Conservation (phyloP, 345 rosid genomes). For the Populus nigra region DNA sequence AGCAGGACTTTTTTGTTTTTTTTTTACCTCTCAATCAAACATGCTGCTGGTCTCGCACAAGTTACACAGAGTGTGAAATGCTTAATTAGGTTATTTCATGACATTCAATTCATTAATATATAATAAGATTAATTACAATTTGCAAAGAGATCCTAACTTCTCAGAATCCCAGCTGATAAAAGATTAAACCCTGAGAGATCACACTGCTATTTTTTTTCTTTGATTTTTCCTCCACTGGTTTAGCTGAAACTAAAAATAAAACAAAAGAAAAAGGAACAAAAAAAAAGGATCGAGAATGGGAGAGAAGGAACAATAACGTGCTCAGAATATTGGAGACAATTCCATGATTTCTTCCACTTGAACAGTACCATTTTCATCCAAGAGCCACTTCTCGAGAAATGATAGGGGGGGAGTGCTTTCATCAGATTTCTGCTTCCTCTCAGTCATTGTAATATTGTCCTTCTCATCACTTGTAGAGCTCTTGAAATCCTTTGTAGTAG, state of each 20-base stretch:
- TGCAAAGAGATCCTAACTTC: conserved; percentile 31
- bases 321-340: conserved; percentile 43
- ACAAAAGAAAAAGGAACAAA: conserved; percentile 7
- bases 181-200: conserved; percentile 8
- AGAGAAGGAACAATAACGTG: not conserved
- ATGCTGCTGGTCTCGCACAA: not conserved
- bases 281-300: not conserved
- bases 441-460: not conserved
- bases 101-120: conserved; percentile 6
- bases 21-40: not conserved
- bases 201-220: not conserved
- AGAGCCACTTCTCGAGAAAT: conserved; percentile 93
- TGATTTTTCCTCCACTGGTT: not conserved
- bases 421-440: conserved; percentile 31
- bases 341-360: conserved; percentile 29
- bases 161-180: conserved; percentile 24
- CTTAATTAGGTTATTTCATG: not conserved
- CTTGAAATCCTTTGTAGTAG: conserved; percentile 24
- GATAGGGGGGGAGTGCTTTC: conserved; percentile 59
- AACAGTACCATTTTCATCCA: conserved; percentile 54
- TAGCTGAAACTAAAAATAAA: conserved; percentile 2
- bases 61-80: not conserved
- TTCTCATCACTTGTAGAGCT: conserved; percentile 21
- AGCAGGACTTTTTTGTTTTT: not conserved
- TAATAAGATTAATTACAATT: conserved; percentile 26